These are phyloP conservation scores for Holtermanniella nyarrowii DNA, from an alignment of 768 basidiomycete species.

Conservation along the genomic window DNA sequence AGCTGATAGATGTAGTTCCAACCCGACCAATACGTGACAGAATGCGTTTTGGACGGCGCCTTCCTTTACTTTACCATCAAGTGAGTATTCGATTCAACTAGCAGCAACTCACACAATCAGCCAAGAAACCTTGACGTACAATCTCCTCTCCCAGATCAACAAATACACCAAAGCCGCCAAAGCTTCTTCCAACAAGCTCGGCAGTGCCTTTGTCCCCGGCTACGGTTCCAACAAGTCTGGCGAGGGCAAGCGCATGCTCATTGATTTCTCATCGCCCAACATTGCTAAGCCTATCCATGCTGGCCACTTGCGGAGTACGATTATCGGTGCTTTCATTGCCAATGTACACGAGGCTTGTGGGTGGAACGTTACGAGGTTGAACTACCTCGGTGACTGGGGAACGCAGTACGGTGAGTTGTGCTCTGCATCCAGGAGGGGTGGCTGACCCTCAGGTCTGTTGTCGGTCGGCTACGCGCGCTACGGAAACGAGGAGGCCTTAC, in stretches of 20 bases:
- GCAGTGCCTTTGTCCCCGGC: slow-evolving; percentile 34
- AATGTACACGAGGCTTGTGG: slow-evolving; percentile 87
- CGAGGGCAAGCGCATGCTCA: slow-evolving; percentile 52
- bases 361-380: slow-evolving; percentile 82
- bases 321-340: slow-evolving; percentile 87
- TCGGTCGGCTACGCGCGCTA: slow-evolving; percentile 86
- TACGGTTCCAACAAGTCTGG: slow-evolving; percentile 76
- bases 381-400: slow-evolving; percentile 97
- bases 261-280: slow-evolving; percentile 90
- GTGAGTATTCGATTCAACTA: slow-evolving; percentile 17
- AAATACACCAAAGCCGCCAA: slow-evolving; percentile 11
- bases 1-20: slow-evolving; percentile 53
- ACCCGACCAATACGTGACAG: slow-evolving; percentile 62
- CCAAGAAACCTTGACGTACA: slow-evolving; percentile 49
- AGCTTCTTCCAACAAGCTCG: slow-evolving; percentile 43
- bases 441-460: slow-evolving; percentile 59
- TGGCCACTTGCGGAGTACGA: slow-evolving; percentile 92
- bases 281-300: slow-evolving; percentile 98
- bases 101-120: slow-evolving; percentile 42
- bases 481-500: slow-evolving; percentile 70
- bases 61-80: slow-evolving; percentile 67
- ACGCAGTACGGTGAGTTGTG: slow-evolving; percentile 60
- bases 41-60: slow-evolving; percentile 33
- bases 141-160: slow-evolving; percentile 38
- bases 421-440: neutral